These are phyloP conservation scores for Colletotrichum shisoi DNA, from an alignment of 2,329 filamentous ascomycete genomes.

Conservation along the genomic window DNA sequence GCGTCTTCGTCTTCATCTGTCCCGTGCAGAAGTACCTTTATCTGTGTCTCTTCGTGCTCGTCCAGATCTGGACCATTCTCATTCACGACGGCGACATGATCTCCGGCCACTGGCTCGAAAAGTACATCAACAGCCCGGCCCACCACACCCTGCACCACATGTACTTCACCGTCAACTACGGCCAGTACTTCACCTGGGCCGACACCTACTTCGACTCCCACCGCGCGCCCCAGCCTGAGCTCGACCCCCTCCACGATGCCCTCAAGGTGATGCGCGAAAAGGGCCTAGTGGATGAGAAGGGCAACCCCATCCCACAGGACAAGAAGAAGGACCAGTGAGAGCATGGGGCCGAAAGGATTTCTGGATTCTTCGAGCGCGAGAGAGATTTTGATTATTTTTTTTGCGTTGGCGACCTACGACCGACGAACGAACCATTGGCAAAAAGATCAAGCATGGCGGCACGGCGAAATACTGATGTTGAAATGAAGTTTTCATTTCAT, in stretches of 20 bases:
- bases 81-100: slow-evolving; percentile 61
- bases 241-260: slow-evolving; percentile 56
- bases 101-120: slow-evolving; percentile 56
- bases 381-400: too few relatives aligned
- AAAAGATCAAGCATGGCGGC: slow-evolving; percentile 13
- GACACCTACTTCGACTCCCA: slow-evolving; percentile 57
- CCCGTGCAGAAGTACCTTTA: slow-evolving; percentile 58
- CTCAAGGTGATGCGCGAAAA: slow-evolving; percentile 55
- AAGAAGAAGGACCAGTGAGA: slow-evolving; percentile 41
- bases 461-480: slow-evolving; percentile 14
- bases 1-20: slow-evolving; percentile 55
- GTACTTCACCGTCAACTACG: slow-evolving; percentile 60
- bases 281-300: slow-evolving; percentile 55
- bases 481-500: slow-evolving; percentile 15
- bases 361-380: neutral
- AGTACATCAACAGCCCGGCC: slow-evolving; percentile 58
- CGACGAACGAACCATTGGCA: neutral
- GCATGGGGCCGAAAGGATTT: neutral
- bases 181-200: slow-evolving; percentile 59
- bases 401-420: neutral
- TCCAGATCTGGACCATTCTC: slow-evolving; percentile 60
- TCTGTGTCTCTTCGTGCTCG: slow-evolving; percentile 53
- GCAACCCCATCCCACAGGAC: slow-evolving; percentile 51
- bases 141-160: slow-evolving; percentile 60
- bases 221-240: slow-evolving; percentile 52